Evolutionary conservation across 257 asterid species (phyloP).

Genomic region (Asclepias syriaca): DNA sequence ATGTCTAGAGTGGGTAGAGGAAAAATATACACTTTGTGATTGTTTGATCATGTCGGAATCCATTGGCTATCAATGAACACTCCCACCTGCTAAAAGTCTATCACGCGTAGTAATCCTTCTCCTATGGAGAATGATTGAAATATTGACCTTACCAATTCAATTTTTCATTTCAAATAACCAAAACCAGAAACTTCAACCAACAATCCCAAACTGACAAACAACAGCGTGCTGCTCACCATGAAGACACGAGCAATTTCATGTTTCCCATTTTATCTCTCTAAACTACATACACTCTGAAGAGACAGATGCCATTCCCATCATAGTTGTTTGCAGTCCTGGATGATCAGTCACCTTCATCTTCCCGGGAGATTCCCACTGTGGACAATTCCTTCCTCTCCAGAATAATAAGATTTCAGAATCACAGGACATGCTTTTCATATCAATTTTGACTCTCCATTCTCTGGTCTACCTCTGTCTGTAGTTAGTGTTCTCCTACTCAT

Average conservation of each 20-base stretch:
- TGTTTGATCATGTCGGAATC: not conserved
- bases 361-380: slow-evolving; percentile 9
- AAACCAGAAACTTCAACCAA: not conserved
- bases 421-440: slow-evolving; percentile 3
- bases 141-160: not conserved
- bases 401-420: slow-evolving; percentile 4
- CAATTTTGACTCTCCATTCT: slow-evolving; percentile 9
- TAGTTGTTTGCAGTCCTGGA: slow-evolving; percentile 11
- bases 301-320: slow-evolving; percentile 26
- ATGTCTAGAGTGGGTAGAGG: not conserved
- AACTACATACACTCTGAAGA: slow-evolving; percentile 1
- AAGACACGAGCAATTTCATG: slow-evolving; percentile 15
- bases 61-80: not conserved
- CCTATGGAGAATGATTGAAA: slow-evolving; percentile 1
- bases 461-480: not conserved
- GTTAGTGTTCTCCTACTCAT: not conserved
- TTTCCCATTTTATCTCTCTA: slow-evolving; percentile 4
- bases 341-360: not conserved
- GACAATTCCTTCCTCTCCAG: not conserved
- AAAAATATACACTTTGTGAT: not conserved
- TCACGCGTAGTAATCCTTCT: slow-evolving; percentile 2
- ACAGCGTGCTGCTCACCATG: slow-evolving; percentile 3
- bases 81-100: not conserved
- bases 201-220: not conserved
- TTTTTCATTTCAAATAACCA: not conserved